These are phyloP conservation scores for Emmonsia crescens DNA, from an alignment of 2,329 filamentous ascomycete genomes.

Conservation along the genomic window DNA sequence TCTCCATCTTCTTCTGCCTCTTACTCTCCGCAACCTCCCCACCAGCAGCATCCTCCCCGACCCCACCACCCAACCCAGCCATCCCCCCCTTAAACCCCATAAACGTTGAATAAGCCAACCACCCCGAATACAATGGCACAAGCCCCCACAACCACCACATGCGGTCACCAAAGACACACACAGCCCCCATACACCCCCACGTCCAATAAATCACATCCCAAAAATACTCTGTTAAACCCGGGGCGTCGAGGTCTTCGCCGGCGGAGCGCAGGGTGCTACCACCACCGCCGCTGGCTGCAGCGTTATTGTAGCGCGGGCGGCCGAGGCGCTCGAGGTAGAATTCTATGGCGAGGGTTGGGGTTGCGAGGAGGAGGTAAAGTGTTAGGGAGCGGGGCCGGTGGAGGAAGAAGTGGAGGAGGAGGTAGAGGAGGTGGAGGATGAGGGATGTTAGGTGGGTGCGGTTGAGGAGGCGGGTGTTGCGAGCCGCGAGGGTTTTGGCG, in stretches of 20 bases:
- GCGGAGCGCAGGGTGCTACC: conserved; percentile 52
- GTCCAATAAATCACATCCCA: conserved; percentile 96
- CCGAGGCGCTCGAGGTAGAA: conserved; percentile 76
- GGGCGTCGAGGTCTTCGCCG: conserved; percentile 79
- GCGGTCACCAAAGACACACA: conserved; percentile 69
- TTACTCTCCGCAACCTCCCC: conserved; percentile 33
- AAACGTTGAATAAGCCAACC: conserved; percentile 36
- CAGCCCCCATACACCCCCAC: conserved; percentile 65
- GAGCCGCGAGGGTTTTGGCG: conserved; percentile 55
- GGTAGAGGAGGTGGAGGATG: conserved; percentile 60
- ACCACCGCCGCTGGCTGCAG: conserved; percentile 23
- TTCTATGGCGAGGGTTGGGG: conserved; percentile 68
- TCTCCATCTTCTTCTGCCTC: conserved; percentile 44
- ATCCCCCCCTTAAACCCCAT: conserved; percentile 31
- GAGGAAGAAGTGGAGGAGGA: conserved; percentile 56
- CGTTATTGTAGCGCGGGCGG: conserved; percentile 60
- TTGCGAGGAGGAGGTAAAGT: conserved; percentile 60
- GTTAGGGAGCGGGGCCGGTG: conserved; percentile 52
- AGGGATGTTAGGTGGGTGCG: conserved; percentile 71
- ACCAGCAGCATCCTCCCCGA: conserved; percentile 25
- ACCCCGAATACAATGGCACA: conserved; percentile 39
- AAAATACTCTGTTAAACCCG: conserved; percentile 92
- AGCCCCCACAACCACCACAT: conserved; percentile 55
- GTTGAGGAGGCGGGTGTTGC: conserved; percentile 66
- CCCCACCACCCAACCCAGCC: conserved; percentile 26